A percentile compares a stretch with the other conserved stretches of the same genome.
phyloP scores from a whole-genome alignment of 805 yeast species.

The Candida ulmi region DNA sequence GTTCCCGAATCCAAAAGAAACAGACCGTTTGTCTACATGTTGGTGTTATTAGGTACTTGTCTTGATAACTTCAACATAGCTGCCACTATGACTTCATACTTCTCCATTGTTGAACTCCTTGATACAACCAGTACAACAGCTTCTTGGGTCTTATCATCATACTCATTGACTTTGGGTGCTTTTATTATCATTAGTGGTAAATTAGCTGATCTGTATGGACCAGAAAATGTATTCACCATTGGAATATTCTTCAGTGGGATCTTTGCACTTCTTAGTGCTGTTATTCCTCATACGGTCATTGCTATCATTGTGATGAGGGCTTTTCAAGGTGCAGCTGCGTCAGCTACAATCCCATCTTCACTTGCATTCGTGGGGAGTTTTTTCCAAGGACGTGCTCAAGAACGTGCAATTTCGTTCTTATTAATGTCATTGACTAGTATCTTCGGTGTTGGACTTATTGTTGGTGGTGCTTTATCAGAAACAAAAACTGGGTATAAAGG shows the following conservation, averaged over 20 bases:
- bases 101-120: constrained; percentile 2
- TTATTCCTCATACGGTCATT: constrained; percentile 27
- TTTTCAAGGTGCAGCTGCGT: constrained; percentile 39
- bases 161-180: constrained; percentile 37
- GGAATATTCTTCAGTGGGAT: constrained; percentile 23
- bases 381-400: constrained; percentile 24
- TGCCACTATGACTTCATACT: constrained; percentile 3
- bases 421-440: constrained; percentile 24
- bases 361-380: constrained; percentile 28
- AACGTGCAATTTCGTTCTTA: constrained; percentile 22
- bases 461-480: constrained; percentile 40
- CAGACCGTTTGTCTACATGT: constrained; percentile 1
- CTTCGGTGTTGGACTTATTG: constrained; percentile 34
- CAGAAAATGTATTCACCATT: constrained; percentile 16
- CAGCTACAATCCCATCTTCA: constrained; percentile 34
- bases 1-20: neutral
- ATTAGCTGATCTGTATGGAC: constrained; percentile 35
- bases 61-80: constrained; percentile 9
- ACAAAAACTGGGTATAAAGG: constrained; percentile 35
- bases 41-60: constrained; percentile 4
- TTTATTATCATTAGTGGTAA: constrained; percentile 38
- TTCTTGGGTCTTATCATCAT: constrained; percentile 38
- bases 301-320: constrained; percentile 38
- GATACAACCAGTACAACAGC: constrained; percentile 23
- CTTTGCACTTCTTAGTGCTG: constrained; percentile 29